Percentiles rank a stretch among this genome's conserved stretches.
phyloP scores from a whole-genome alignment of 2,329 filamentous ascomycete species.

The Pyrenochaeta sp. region DNA sequence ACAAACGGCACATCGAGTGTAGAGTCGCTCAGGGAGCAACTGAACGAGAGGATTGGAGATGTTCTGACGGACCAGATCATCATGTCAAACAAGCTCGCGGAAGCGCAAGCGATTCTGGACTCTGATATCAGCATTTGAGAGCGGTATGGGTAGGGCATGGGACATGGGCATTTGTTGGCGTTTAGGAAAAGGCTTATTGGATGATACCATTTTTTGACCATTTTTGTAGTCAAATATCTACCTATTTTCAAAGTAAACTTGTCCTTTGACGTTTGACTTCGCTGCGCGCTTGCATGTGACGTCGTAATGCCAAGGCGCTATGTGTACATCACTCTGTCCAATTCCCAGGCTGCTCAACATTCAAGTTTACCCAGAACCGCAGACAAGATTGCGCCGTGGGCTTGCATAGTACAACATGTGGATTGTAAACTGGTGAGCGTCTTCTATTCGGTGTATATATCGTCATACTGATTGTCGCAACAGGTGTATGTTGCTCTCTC shows the following conservation, averaged over 20 bases:
- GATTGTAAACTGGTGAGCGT: conserved; percentile 81
- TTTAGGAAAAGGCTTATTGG: conserved; percentile 8
- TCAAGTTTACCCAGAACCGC: not conserved
- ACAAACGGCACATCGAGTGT: conserved; percentile 52
- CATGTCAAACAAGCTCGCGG: conserved; percentile 44
- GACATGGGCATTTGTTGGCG: conserved; percentile 16
- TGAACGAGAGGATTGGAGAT: conserved; percentile 55
- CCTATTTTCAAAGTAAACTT: conserved; percentile 1
- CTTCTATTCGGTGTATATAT: no score
- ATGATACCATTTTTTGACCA: conserved; percentile 27
- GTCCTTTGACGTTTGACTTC: conserved; percentile 6
- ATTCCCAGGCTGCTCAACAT: conserved; percentile 11
- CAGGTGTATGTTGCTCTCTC: conserved; percentile 25
- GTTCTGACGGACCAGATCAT: conserved; percentile 52
- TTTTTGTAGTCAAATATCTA: conserved; percentile 15
- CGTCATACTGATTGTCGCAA: no score
- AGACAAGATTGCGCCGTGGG: conserved; percentile 3
- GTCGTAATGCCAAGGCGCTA: conserved; percentile 16
- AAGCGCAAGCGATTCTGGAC: conserved; percentile 30
- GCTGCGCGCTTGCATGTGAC: conserved; percentile 14
- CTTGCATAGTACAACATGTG: conserved; percentile 66
- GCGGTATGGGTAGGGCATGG: no score
- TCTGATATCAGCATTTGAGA: conserved; percentile 29
- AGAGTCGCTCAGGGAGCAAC: conserved; percentile 49
- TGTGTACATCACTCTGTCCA: conserved; percentile 11